Evolutionary conservation across 202 grass and related monocot genomes (phyloP).

Genomic region (Setaria italica): DNA sequence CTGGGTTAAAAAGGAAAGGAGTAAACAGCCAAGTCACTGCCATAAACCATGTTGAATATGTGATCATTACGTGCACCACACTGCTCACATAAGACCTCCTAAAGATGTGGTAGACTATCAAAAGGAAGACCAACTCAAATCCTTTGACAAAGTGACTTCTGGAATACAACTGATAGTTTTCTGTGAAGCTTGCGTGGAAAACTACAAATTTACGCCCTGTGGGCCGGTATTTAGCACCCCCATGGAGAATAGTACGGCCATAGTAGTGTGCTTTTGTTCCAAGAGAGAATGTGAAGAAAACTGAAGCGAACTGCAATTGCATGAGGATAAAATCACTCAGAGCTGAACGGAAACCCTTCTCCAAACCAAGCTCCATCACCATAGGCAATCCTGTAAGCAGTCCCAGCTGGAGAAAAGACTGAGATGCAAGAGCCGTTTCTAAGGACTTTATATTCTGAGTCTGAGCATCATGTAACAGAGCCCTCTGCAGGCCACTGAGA

Average conservation of each 20-base stretch:
- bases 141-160: constrained; percentile 94
- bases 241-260: constrained; percentile 92
- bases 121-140: constrained; percentile 82
- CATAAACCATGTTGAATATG: constrained; percentile 96
- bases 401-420: constrained; percentile 95
- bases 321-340: constrained; percentile 95
- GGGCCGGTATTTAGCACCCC: constrained; percentile 82
- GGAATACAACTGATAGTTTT: constrained; percentile 94
- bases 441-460: constrained; percentile 86
- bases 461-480: constrained; percentile 69
- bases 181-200: constrained; percentile 88
- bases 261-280: constrained; percentile 96
- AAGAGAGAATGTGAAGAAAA: constrained; percentile 98
- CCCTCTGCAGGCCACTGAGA: constrained; percentile 84
- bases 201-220: constrained; percentile 94
- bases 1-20: constrained; percentile 94
- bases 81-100: constrained; percentile 73
- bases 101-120: constrained; percentile 89
- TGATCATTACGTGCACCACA: constrained; percentile 79
- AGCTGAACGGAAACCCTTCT: constrained; percentile 81
- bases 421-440: constrained; percentile 96
- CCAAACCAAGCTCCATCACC: constrained; percentile 91
- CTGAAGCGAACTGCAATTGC: constrained; percentile 90
- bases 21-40: constrained; percentile 86
- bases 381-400: constrained; percentile 96